Evolutionary conservation across 2,329 filamentous ascomycete species (phyloP), one percentile per base, ranked within the genome.

Genomic region (Septoria linicola): DNA sequence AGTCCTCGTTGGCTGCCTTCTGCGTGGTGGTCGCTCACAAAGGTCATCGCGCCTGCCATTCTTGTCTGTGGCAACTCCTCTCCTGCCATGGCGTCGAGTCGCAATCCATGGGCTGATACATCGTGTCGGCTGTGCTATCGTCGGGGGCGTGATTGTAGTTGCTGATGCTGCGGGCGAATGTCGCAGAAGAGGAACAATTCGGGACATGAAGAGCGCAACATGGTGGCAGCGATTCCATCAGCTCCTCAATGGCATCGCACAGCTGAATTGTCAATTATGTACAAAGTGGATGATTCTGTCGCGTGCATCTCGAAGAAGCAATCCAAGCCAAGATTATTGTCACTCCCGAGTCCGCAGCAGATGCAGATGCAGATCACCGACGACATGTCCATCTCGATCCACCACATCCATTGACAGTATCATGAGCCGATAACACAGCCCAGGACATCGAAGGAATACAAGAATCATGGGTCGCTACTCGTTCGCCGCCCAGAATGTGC

Each of bases 201-300:
- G 72, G 79, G 79, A 81, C 82, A 85, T 85, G 80, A 79, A 79
- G 77, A 66, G 72, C 68, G 73, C 73, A 71, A 76, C 82, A 85
- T 84, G 62, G 45, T 53, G 57, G 48, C 41, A 47, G 43, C 45
- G 47, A 47, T 37, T 53, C 54, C 58, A 60, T 63, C 49, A 55
- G 55, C 44, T 47, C 49, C 51, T 34, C 43, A 53, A 48, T 56
- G 51, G 23, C 57, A 59, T 59, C 35, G 41, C 51, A 50, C 20
- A 27, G 23, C 23, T 27, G 23, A 10, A 27, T 31, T 16, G 11
- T 31, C 16, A 1, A 16, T 31, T 27, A n/a, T 43, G 25, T 27
- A 32, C 25, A 8, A 6, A 14, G n/a, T 19, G 39, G 27, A 43
- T 17, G 23, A 5, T 27, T 27, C n/a, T n/a, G n/a, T n/a, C n/a